Base-by-base conservation (phyloP, 2,329 filamentous ascomycete genomes). In the Nemania serpens region DNA sequence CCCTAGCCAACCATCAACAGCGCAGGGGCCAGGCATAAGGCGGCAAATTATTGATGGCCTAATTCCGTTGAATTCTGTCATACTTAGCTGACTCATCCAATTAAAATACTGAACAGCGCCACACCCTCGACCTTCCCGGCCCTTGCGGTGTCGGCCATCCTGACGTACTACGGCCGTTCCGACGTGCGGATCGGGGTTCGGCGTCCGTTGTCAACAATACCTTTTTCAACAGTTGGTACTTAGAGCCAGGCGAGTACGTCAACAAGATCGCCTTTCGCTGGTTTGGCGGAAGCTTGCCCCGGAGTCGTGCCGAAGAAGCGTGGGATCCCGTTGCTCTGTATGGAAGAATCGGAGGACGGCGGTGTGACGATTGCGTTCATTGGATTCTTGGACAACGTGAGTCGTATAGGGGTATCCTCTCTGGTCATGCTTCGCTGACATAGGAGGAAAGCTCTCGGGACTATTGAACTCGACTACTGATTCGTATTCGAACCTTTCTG, bases 401-500 rank as follows among this genome's bases (percentile, higher is more conserved):
- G 70, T 71, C 11, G 37, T 42, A 1, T 65, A 57, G 0, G 15
- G 20, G 12, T 12, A 9, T 45, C 10, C 63, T 66, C 15, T 17
- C 3, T n/a, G 61, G 33, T 15, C 17, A 11, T 37, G 15, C 13
- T 10, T 12, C 13, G 42, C 22, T 61, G 18, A 57, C n/a, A 41
- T 13, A 6, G 5, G 3, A 29, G 46, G 53, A 65, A 48, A 65
- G 67, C 75, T 84, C 0, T 81, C 81, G 1, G 76, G 65, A 1
- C 71, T 84, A 3, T 71, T 84, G 13, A 75, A 79, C 62, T 81
- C 80, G 13, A 73, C 74, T 0, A 68, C 75, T 0, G 81, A 84
- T 62, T 39, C 43, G 0, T 68, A 75, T 59, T 79, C 78, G 0
- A 45, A 69, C 9, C 73, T 82, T 11, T 61, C 68, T 9, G 81